Evolutionary conservation across 164 flowering plant genomes (phyloP).

Genomic region (Sedum album): DNA sequence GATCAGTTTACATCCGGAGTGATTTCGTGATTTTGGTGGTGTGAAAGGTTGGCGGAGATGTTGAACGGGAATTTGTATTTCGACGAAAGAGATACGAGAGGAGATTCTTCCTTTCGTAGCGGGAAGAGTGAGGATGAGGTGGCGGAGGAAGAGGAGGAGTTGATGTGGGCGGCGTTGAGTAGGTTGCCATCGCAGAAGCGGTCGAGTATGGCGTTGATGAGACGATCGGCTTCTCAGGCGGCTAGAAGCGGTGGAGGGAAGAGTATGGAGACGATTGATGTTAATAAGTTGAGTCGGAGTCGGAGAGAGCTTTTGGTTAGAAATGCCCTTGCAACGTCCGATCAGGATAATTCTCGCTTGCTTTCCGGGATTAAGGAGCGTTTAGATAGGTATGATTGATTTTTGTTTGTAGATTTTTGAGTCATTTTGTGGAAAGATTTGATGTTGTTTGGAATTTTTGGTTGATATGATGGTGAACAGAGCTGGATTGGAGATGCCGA

Average conservation of each 20-base stretch:
- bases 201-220: slow-evolving; percentile 42
- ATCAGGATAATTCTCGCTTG: slow-evolving; percentile 66
- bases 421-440: neutral
- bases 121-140: slow-evolving; percentile 57
- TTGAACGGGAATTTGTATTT: slow-evolving; percentile 16
- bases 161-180: slow-evolving; percentile 71
- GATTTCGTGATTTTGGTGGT: neutral
- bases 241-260: slow-evolving; percentile 1
- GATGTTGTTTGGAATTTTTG: neutral
- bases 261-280: slow-evolving; percentile 46
- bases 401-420: neutral
- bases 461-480: slow-evolving; percentile 19
- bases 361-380: slow-evolving; percentile 69
- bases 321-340: slow-evolving; percentile 66
- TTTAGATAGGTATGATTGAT: slow-evolving; percentile 39
- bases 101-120: slow-evolving; percentile 22
- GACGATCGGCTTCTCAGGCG: slow-evolving; percentile 20
- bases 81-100: slow-evolving; percentile 45
- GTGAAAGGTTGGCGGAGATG: neutral
- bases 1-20: neutral
- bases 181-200: slow-evolving; percentile 54
- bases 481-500: slow-evolving; percentile 64
- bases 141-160: slow-evolving; percentile 58
- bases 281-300: slow-evolving; percentile 45
- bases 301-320: slow-evolving; percentile 51